Evolutionary conservation across 2,329 filamentous ascomycete genomes (phyloP), one percentile per base, ranked within the genome.

Genomic region (Neopestalotiopsis clavispora): DNA sequence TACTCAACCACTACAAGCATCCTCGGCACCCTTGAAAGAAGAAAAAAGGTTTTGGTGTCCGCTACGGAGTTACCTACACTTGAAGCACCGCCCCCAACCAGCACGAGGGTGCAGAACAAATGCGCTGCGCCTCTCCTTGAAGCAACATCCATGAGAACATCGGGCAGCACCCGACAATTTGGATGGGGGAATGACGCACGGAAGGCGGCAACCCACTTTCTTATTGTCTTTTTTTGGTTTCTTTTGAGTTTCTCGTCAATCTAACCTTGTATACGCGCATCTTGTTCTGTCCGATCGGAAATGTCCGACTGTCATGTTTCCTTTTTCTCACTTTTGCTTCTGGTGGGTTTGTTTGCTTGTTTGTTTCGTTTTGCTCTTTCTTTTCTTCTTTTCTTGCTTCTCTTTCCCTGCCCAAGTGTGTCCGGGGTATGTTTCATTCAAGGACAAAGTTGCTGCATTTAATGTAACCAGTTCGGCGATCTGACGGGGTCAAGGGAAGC

Each of bases 231-330:
- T 52, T 1, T 52, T 52, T 52, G 45, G 14, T 23, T 52, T 52
- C 45, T 52, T 52, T 52, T 52, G 45, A 52, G 7, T 52, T n/a
- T 52, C 45, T 52, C 45, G 45, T 52, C 45, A 52, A 52, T 52
- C 45, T 52, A 52, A 20, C 45, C 17, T 52, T 20, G 45, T 7
- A 52, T 10, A 52, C 45, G 7, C 7, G n/a, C 45, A 52, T 17
- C n/a, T 17, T 52, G 17, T 52, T 20, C n/a, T 14, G 5, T n/a
- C 45, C 45, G 45, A 52, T 52, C 45, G 45, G 45, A 52, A n/a
- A 7, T 20, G 45, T 52, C 45, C 45, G 45, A 52, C 23, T 28
- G 45, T 9, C 5, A 17, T 52, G 17, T 20, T 52, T 20, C 9
- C n/a, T 52, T 52, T 20, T 49, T n/a, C 23, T 28, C 23, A 28